Conservation (phyloP, 495 filamentous ascomycete genomes). For the Recurvomyces mirabilis region DNA sequence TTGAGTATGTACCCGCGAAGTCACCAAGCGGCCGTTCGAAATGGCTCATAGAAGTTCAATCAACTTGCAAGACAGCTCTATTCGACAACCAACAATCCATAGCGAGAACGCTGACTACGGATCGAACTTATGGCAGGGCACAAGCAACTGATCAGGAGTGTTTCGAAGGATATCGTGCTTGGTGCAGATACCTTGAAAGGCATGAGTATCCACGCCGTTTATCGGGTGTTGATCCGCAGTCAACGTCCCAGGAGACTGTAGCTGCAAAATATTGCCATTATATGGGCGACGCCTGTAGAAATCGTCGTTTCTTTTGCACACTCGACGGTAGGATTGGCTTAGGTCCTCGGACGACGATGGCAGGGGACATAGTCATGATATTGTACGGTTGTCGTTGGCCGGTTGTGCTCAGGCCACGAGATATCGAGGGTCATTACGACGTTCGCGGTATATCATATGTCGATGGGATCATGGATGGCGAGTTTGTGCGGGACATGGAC, state of each 20-base stretch:
- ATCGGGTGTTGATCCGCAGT: neutral
- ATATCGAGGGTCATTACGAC: neutral
- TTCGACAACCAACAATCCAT: too few species aligned
- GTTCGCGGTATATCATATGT: neutral
- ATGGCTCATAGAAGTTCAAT: too few species aligned
- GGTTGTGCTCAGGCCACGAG: neutral
- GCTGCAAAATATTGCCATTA: neutral
- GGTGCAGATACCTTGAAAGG: too few species aligned
- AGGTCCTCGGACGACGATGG: neutral
- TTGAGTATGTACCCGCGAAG: too few species aligned
- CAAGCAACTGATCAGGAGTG: too few species aligned
- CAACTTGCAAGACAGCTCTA: too few species aligned
- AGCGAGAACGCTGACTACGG: too few species aligned
- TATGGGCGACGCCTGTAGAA: neutral
- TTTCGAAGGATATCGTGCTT: too few species aligned
- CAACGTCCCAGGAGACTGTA: neutral
- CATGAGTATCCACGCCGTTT: neutral
- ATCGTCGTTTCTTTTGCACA: neutral
- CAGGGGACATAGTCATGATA: neutral
- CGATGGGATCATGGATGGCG: neutral
- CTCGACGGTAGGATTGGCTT: neutral
- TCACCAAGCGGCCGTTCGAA: too few species aligned
- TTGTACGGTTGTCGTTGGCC: neutral
- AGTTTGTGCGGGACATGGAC: too few species aligned
- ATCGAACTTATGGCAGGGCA: too few species aligned